A percentile compares a stretch with the other conserved stretches of the same genome.
Conservation (phyloP, 768 basidiomycete genomes). For the Mycena latifolia region DNA sequence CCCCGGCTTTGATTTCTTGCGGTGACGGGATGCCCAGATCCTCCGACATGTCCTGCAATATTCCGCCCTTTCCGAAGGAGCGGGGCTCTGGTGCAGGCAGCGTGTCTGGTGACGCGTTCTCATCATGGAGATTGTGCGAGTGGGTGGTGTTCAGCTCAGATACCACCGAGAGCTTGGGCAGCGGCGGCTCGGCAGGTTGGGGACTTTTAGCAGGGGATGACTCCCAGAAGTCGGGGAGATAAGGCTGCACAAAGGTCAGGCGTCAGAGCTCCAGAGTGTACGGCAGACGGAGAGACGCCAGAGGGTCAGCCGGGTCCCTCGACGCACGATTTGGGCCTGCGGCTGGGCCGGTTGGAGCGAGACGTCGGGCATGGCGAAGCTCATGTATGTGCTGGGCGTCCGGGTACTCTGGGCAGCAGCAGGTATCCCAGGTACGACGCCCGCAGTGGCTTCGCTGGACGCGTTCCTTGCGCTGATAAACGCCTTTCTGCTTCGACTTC, state of each 20-base stretch:
- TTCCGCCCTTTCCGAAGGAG: conserved; percentile 19
- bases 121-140: conserved; percentile 51
- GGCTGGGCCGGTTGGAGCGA: conserved; percentile 55
- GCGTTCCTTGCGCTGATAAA: conserved; percentile 38
- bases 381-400: conserved; percentile 51
- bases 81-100: conserved; percentile 31
- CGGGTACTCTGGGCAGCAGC: conserved; percentile 44
- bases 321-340: conserved; percentile 72
- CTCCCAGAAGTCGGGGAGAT: conserved; percentile 60
- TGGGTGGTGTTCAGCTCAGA: conserved; percentile 53
- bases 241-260: conserved; percentile 62
- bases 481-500: conserved; percentile 18
- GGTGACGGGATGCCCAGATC: conserved; percentile 24
- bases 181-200: conserved; percentile 38
- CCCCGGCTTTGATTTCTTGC: conserved; percentile 20
- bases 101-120: conserved; percentile 29
- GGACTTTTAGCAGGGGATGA: conserved; percentile 43
- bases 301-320: not conserved
- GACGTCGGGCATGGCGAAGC: conserved; percentile 70
- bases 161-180: conserved; percentile 60
- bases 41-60: conserved; percentile 30
- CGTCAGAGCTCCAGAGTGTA: conserved; percentile 13
- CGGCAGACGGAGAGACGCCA: conserved; percentile 35
- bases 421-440: conserved; percentile 58
- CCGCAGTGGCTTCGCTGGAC: conserved; percentile 40